A percentile compares a stretch with the other conserved stretches of the same genome.
These are phyloP conservation scores for Ceratocystis eucalypticola DNA, from an alignment of 2,329 filamentous ascomycete genomes.

Conservation along the genomic window DNA sequence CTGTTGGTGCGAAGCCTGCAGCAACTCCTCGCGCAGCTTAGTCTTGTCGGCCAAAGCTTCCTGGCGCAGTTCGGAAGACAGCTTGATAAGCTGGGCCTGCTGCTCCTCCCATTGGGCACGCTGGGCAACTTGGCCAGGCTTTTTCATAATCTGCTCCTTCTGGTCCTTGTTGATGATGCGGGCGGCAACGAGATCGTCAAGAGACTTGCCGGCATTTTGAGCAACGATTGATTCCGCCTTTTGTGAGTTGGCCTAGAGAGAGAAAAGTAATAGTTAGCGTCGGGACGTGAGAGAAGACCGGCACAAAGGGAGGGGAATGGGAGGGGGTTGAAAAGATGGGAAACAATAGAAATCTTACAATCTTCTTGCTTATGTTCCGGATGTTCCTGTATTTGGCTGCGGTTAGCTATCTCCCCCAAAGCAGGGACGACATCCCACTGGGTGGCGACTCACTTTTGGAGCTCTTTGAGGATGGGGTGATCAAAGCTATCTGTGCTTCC, in stretches of 20 bases:
- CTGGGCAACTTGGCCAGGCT: conserved; percentile 56
- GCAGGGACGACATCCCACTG: not conserved
- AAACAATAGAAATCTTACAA: conserved; percentile 45
- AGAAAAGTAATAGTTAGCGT: not conserved
- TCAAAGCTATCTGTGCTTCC: conserved; percentile 50
- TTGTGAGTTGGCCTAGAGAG: conserved; percentile 47
- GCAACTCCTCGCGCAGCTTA: conserved; percentile 44
- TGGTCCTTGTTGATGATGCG: conserved; percentile 72
- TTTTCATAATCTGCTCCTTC: conserved; percentile 64
- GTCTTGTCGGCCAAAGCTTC: conserved; percentile 45
- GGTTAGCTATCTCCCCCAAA: conserved; percentile 17
- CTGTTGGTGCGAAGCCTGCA: conserved; percentile 39
- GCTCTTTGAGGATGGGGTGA: conserved; percentile 69
- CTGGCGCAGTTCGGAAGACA: conserved; percentile 57
- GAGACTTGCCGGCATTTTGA: conserved; percentile 54
- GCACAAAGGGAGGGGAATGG: not conserved
- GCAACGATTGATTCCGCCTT: conserved; percentile 58
- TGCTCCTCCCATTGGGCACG: conserved; percentile 60
- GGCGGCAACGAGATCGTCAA: conserved; percentile 57
- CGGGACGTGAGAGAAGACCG: not conserved
- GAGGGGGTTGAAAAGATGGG: not conserved
- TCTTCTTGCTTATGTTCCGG: conserved; percentile 86
- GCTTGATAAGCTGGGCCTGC: conserved; percentile 58
- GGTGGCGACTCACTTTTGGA: conserved; percentile 59
- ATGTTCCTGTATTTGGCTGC: conserved; percentile 49